These are phyloP conservation scores for Diaporthe sp. DNA, from an alignment of 2,329 filamentous ascomycete genomes.

Conservation along the genomic window DNA sequence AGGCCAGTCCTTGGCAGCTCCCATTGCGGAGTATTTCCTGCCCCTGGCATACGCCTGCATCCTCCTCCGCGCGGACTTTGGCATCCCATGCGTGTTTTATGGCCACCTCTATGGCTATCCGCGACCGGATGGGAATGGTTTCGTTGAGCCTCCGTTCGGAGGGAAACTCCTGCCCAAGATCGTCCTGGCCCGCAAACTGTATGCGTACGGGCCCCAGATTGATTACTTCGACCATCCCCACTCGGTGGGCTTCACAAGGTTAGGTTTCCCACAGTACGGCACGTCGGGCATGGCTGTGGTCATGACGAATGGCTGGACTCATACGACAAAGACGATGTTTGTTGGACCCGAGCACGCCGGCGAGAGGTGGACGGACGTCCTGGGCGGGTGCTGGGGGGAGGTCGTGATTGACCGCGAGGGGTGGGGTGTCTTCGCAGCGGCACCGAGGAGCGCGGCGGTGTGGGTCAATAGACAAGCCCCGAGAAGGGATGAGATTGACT, in stretches of 20 bases:
- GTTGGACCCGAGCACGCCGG: slow-evolving; percentile 70
- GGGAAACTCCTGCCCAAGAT: slow-evolving; percentile 68
- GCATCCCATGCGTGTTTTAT: slow-evolving; percentile 78
- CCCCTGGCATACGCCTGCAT: slow-evolving; percentile 77
- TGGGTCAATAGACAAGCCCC: slow-evolving; percentile 64
- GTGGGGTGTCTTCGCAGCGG: slow-evolving; percentile 69
- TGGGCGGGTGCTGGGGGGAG: slow-evolving; percentile 66
- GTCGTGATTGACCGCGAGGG: slow-evolving; percentile 72
- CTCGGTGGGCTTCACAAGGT: slow-evolving; percentile 70
- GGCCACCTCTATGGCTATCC: slow-evolving; percentile 77
- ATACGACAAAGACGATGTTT: slow-evolving; percentile 69
- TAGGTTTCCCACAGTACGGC: slow-evolving; percentile 58
- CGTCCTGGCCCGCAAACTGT: slow-evolving; percentile 73
- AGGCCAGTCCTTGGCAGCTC: slow-evolving; percentile 69
- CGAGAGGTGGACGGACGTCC: slow-evolving; percentile 74
- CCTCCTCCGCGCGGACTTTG: slow-evolving; percentile 69
- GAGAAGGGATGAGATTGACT: slow-evolving; percentile 31
- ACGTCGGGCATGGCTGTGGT: slow-evolving; percentile 70
- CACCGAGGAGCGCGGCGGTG: slow-evolving; percentile 68
- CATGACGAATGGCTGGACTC: slow-evolving; percentile 65
- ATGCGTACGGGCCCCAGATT: slow-evolving; percentile 75
- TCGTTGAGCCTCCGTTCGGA: slow-evolving; percentile 58
- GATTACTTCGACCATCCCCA: slow-evolving; percentile 72
- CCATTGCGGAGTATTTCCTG: slow-evolving; percentile 74
- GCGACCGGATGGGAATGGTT: slow-evolving; percentile 58